Evolutionary conservation across 2,329 filamentous ascomycete genomes (phyloP).

Genomic region (Aureobasidium sp.): DNA sequence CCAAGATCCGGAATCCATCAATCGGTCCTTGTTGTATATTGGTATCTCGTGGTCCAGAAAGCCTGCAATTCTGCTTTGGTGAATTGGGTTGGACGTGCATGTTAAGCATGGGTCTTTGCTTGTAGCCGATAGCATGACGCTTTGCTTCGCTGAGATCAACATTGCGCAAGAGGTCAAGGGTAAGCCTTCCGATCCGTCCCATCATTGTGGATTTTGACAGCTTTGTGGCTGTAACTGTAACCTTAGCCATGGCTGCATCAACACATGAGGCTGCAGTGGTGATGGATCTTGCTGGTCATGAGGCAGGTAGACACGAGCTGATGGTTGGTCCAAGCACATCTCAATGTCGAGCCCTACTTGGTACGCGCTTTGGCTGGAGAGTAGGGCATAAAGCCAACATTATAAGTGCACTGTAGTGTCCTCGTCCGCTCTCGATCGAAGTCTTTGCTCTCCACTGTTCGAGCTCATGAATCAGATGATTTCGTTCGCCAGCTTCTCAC

Average conservation of each 20-base stretch:
- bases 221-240: background rate
- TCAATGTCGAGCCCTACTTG: background rate
- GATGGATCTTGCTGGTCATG: background rate
- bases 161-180: background rate
- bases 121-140: background rate
- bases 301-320: background rate
- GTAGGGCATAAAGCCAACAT: background rate
- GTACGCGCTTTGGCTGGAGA: background rate
- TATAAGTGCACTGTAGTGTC: background rate
- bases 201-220: constrained; percentile 7
- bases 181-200: background rate
- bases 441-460: background rate
- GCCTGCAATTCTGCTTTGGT: background rate
- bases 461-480: background rate
- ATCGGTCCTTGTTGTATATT: background rate
- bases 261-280: background rate
- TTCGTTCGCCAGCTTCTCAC: too few species aligned
- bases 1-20: background rate
- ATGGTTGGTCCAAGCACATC: background rate
- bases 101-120: background rate
- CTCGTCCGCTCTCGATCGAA: background rate
- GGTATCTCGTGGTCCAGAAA: background rate
- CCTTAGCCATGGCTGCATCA: background rate
- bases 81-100: background rate
- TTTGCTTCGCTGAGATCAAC: background rate